phyloP scores from a whole-genome alignment of 2,329 filamentous ascomycete species.

The Hortaea werneckii region DNA sequence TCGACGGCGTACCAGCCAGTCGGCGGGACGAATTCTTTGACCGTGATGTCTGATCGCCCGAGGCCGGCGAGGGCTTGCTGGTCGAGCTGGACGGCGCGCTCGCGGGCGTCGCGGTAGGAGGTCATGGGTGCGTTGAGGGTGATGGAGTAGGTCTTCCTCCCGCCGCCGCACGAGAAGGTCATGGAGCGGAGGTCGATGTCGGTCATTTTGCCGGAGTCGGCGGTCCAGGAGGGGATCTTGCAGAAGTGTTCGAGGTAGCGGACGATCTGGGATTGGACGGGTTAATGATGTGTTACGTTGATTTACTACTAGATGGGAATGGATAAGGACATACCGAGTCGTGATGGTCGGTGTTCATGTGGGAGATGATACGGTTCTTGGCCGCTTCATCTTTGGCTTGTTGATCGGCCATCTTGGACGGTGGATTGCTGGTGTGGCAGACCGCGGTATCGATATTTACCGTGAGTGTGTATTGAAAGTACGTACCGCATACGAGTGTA shows the following conservation, averaged over 20 bases:
- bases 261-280: constrained; percentile 36
- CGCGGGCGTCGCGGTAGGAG: constrained; percentile 57
- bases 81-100: constrained; percentile 65
- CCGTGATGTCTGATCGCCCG: constrained; percentile 47
- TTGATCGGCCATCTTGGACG: constrained; percentile 12
- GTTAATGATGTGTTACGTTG: not conserved
- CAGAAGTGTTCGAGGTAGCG: constrained; percentile 69
- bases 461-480: too few relatives aligned
- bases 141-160: constrained; percentile 38
- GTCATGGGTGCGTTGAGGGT: constrained; percentile 60
- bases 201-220: constrained; percentile 50
- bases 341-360: constrained; percentile 81
- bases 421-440: too few relatives aligned
- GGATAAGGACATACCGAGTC: constrained; percentile 41
- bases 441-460: too few relatives aligned
- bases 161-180: constrained; percentile 45
- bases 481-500: too few relatives aligned
- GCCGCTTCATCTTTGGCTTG: constrained; percentile 34
- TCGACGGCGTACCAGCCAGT: constrained; percentile 42
- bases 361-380: constrained; percentile 57
- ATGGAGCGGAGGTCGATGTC: constrained; percentile 57
- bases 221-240: constrained; percentile 44
- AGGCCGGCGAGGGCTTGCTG: constrained; percentile 49
- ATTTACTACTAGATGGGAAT: not conserved
- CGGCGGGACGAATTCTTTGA: constrained; percentile 44